Evolutionary conservation across 2,329 filamentous ascomycete genomes (phyloP).

Genomic region (Xylariaceae sp.): DNA sequence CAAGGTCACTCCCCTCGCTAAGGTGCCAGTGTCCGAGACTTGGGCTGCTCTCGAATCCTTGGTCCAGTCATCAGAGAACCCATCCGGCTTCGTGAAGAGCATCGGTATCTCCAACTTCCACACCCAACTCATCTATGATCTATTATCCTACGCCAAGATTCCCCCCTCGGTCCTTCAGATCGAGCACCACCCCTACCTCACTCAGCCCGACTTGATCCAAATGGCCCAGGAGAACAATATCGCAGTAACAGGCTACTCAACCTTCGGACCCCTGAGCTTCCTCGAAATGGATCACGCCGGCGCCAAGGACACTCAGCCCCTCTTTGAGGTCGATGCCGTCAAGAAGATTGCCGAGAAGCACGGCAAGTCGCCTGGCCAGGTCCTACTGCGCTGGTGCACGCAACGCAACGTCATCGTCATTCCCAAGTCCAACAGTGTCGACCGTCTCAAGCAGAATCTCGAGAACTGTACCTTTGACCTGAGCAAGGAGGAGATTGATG

Average conservation of each 20-base stretch:
- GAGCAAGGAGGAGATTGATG: constrained; percentile 48
- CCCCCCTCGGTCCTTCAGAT: constrained; percentile 75
- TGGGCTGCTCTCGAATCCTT: constrained; percentile 77
- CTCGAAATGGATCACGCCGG: constrained; percentile 26
- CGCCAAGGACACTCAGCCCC: constrained; percentile 25
- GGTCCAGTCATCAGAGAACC: constrained; percentile 53
- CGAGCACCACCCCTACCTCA: constrained; percentile 80
- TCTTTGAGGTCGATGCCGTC: constrained; percentile 38
- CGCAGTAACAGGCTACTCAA: constrained; percentile 59
- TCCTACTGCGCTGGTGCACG: constrained; percentile 63
- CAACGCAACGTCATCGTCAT: constrained; percentile 59
- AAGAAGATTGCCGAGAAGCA: constrained; percentile 52
- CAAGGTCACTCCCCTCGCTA: constrained; percentile 47
- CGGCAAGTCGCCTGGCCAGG: constrained; percentile 58
- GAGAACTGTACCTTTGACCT: constrained; percentile 52
- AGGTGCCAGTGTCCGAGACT: constrained; percentile 73
- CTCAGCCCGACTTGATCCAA: constrained; percentile 51
- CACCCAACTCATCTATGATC: constrained; percentile 69
- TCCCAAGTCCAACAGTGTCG: constrained; percentile 55
- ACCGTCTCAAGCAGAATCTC: constrained; percentile 49
- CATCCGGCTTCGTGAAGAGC: constrained; percentile 61
- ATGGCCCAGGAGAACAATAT: constrained; percentile 55
- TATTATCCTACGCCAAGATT: constrained; percentile 73
- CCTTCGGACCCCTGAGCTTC: constrained; percentile 53
- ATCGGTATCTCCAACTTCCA: constrained; percentile 86